Conservation (phyloP, 805 yeast species). For the Metschnikowia noctiluminum region DNA sequence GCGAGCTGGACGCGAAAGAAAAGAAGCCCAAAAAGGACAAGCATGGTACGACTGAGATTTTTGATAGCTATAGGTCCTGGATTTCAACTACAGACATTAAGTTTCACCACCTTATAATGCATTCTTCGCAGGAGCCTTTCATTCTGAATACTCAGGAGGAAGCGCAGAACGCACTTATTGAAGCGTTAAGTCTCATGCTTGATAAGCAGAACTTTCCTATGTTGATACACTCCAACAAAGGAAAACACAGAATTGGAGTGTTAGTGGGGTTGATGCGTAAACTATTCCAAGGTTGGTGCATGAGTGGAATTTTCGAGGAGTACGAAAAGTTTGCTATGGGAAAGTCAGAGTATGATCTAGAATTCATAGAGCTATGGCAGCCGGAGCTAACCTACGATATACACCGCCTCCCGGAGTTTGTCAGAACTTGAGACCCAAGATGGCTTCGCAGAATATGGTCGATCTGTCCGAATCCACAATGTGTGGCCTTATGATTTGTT, state of each 20-base stretch:
- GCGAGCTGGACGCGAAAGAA: slow-evolving; percentile 21
- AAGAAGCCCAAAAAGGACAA: slow-evolving; percentile 31
- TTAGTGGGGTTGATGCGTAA: slow-evolving; percentile 89
- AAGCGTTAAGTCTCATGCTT: slow-evolving; percentile 53
- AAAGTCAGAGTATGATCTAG: slow-evolving; percentile 88
- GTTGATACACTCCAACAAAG: slow-evolving; percentile 89
- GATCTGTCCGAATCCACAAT: no score
- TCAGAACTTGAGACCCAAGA: slow-evolving; percentile 30
- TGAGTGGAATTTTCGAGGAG: slow-evolving; percentile 91
- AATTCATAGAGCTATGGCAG: slow-evolving; percentile 81
- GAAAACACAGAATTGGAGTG: slow-evolving; percentile 95
- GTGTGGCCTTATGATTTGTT: slow-evolving; percentile 38
- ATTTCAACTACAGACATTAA: slow-evolving; percentile 48
- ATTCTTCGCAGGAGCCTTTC: slow-evolving; percentile 74
- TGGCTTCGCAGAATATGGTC: not conserved
- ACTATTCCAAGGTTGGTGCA: slow-evolving; percentile 86
- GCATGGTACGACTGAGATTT: slow-evolving; percentile 51
- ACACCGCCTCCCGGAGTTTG: slow-evolving; percentile 60
- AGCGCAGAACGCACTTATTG: slow-evolving; percentile 46
- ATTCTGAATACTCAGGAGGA: slow-evolving; percentile 45
- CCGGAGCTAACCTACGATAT: slow-evolving; percentile 52
- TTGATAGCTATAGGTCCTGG: slow-evolving; percentile 66
- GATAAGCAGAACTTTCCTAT: slow-evolving; percentile 79
- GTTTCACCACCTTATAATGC: slow-evolving; percentile 61
- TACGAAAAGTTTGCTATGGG: slow-evolving; percentile 91